Conservation (phyloP, 2,329 filamentous ascomycete genomes). For the Penicillium sp. region DNA sequence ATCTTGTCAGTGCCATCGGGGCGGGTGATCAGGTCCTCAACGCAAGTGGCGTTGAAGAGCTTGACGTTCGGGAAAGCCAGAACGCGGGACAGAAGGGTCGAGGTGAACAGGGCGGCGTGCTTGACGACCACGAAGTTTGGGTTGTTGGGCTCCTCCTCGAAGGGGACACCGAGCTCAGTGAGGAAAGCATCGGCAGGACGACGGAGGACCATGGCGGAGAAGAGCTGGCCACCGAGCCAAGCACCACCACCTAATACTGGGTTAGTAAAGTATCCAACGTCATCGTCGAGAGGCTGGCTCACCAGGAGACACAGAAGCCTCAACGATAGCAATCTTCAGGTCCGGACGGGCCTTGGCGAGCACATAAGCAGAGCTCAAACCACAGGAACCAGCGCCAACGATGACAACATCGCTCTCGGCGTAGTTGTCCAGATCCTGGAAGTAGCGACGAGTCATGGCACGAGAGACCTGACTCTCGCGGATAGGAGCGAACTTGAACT, state of each 20-base stretch:
- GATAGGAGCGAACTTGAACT: constrained; percentile 81
- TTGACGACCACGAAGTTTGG: constrained; percentile 88
- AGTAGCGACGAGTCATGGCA: constrained; percentile 93
- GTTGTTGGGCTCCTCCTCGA: constrained; percentile 85
- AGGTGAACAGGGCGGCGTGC: constrained; percentile 90
- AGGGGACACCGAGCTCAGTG: constrained; percentile 76
- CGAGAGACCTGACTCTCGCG: constrained; percentile 89
- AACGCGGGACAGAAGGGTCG: constrained; percentile 80
- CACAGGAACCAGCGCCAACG: constrained; percentile 85
- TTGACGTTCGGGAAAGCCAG: constrained; percentile 86
- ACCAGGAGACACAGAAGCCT: constrained; percentile 79
- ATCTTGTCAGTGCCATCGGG: constrained; percentile 54
- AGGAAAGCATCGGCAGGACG: constrained; percentile 88
- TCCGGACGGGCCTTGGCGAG: constrained; percentile 82
- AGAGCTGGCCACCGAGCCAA: constrained; percentile 91
- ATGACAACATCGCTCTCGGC: constrained; percentile 95
- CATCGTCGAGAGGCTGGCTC: constrained; percentile 12
- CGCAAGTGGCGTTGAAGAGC: constrained; percentile 91
- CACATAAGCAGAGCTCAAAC: constrained; percentile 79
- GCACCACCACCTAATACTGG: constrained; percentile 69
- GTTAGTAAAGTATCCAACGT: not conserved
- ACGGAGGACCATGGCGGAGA: constrained; percentile 93
- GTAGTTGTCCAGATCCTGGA: constrained; percentile 81
- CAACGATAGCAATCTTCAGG: constrained; percentile 86
- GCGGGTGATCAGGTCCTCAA: constrained; percentile 90